Conservation (phyloP, 176 grass and related monocot species). For the Chrysopogon serrulatus region DNA sequence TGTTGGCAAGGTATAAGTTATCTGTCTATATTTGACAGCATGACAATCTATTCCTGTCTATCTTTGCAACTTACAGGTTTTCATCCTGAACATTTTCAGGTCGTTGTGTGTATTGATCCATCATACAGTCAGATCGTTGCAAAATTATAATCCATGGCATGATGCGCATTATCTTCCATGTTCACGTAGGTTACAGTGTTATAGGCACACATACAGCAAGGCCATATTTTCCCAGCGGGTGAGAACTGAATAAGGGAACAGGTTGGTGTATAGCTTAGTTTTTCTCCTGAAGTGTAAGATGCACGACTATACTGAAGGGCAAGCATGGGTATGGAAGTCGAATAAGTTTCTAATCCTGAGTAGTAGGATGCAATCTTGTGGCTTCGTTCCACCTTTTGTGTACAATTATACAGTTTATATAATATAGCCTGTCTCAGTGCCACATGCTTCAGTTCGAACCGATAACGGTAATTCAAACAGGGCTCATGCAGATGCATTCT, state of each 20-base stretch:
- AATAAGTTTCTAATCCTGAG: neutral
- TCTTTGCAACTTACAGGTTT: neutral
- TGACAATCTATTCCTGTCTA: neutral
- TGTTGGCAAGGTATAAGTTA: slow-evolving; percentile 75
- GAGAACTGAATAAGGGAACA: neutral
- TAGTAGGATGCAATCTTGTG: neutral
- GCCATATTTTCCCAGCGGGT: neutral
- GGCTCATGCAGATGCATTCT: neutral
- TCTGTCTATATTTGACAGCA: neutral
- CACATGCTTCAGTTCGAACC: neutral
- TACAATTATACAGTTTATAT: neutral
- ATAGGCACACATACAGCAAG: neutral
- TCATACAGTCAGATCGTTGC: slow-evolving; percentile 43
- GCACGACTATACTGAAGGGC: neutral
- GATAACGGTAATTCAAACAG: neutral
- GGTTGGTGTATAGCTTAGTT: neutral
- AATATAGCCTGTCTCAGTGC: neutral
- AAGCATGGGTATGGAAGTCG: neutral
- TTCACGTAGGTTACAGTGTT: neutral
- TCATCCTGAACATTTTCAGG: slow-evolving; percentile 38
- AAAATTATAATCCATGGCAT: slow-evolving; percentile 40
- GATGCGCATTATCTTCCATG: neutral
- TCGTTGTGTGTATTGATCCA: slow-evolving; percentile 87
- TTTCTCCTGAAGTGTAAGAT: neutral
- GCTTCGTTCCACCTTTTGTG: neutral